Evolutionary conservation across 176 grass and related monocot genomes (phyloP).

Genomic region (Tillandsia leiboldiana): DNA sequence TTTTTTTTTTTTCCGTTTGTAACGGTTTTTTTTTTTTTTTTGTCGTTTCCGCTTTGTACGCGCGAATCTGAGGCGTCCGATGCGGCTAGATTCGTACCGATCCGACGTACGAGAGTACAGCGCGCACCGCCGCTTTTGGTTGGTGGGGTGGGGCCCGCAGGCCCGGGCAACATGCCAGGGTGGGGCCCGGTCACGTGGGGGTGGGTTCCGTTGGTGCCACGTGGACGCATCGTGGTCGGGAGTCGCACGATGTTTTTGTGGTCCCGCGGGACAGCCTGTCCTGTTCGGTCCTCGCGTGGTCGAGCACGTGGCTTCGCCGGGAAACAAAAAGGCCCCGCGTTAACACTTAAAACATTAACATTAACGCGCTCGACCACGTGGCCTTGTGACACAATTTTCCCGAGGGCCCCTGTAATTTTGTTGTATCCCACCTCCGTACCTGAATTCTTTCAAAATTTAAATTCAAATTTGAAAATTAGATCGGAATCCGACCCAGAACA

Average conservation of each 20-base stretch:
- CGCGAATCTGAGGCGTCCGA: background rate
- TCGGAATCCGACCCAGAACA: too few species aligned
- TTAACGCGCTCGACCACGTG: too few species aligned
- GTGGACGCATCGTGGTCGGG: background rate
- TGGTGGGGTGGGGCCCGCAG: conserved; percentile 5
- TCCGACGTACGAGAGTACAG: background rate
- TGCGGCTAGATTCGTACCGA: background rate
- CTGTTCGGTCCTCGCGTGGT: background rate
- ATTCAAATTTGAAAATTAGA: too few species aligned
- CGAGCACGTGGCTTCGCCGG: background rate
- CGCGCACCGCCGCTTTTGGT: background rate
- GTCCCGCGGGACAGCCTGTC: too few species aligned
- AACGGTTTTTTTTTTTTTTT: background rate
- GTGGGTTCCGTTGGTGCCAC: background rate
- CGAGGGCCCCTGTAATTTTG: too few species aligned
- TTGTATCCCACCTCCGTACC: too few species aligned
- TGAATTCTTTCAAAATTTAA: too few species aligned
- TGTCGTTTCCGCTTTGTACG: background rate
- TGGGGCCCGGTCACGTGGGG: background rate
- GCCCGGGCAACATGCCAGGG: background rate
- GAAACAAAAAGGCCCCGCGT: background rate
- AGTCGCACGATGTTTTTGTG: background rate
- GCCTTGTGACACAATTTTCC: too few species aligned
- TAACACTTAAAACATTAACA: too few species aligned
- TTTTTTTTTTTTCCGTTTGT: background rate